Percentiles rank a stretch among this genome's conserved stretches.
Conservation (phyloP, 2,329 filamentous ascomycete species). For the Colletotrichum orbiculare region DNA sequence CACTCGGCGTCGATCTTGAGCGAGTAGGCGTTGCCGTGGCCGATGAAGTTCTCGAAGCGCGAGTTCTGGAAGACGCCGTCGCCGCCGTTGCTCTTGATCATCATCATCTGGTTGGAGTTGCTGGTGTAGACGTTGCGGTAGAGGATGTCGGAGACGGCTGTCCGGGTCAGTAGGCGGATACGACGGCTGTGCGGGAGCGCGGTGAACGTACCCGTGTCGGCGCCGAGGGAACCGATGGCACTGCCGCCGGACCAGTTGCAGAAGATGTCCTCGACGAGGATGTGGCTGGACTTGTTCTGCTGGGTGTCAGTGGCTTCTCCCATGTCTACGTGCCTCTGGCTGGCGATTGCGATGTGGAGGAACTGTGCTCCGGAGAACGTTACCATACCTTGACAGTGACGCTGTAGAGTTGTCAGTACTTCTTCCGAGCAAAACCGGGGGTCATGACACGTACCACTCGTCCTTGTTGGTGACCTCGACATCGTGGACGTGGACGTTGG, state of each 20-base stretch:
- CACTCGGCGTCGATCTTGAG: conserved; percentile 67
- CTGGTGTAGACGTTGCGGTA: conserved; percentile 70
- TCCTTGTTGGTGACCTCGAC: conserved; percentile 72
- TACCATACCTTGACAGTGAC: conserved; percentile 23
- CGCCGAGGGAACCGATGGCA: conserved; percentile 65
- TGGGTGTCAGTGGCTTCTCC: conserved; percentile 20
- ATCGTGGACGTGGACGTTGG: conserved; percentile 69
- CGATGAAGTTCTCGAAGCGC: conserved; percentile 68
- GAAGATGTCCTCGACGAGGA: conserved; percentile 69
- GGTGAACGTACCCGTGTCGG: conserved; percentile 46
- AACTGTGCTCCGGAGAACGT: not conserved
- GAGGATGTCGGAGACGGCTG: conserved; percentile 61
- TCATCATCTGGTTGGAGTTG: conserved; percentile 71
- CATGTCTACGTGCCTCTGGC: not conserved
- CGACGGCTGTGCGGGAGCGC: too few species aligned
- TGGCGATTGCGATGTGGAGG: not conserved
- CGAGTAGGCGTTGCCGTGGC: conserved; percentile 68
- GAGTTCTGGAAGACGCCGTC: conserved; percentile 62
- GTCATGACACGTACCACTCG: conserved; percentile 58
- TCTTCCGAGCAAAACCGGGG: conserved; percentile 46
- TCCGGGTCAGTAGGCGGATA: not conserved
- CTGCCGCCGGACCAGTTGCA: conserved; percentile 72
- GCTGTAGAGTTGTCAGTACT: not conserved
- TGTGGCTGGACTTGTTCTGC: conserved; percentile 60
- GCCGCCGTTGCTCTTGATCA: conserved; percentile 72